phyloP scores from a whole-genome alignment of 768 basidiomycete species.

The Tylopilus cervinicoccineus region DNA sequence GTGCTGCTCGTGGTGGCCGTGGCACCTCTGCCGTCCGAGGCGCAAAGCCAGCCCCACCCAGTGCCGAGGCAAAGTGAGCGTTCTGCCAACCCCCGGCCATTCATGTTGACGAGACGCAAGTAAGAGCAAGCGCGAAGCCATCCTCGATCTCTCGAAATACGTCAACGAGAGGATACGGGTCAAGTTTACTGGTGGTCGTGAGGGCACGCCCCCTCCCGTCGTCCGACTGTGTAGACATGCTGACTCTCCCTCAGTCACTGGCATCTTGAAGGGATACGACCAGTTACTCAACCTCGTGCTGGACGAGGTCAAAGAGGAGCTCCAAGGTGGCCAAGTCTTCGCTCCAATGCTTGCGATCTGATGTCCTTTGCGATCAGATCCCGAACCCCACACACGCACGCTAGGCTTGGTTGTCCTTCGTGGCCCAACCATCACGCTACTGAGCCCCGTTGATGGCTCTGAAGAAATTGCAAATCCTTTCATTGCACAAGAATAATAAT shows the following conservation, averaged over 20 bases:
- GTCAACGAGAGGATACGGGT: slow-evolving; percentile 89
- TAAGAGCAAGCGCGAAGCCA: slow-evolving; percentile 75
- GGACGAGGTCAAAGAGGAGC: slow-evolving; percentile 88
- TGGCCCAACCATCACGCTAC: slow-evolving; percentile 90
- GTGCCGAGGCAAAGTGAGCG: slow-evolving; percentile 28
- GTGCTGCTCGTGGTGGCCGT: slow-evolving; percentile 44
- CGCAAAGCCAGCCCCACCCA: slow-evolving; percentile 10
- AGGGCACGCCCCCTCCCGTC: slow-evolving; percentile 52
- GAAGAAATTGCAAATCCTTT: slow-evolving; percentile 95
- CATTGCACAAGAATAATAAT: slow-evolving; percentile 54
- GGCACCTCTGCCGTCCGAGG: slow-evolving; percentile 35
- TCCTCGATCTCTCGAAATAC: slow-evolving; percentile 93
- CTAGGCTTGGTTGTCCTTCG: slow-evolving; percentile 88
- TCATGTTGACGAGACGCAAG: slow-evolving; percentile 31
- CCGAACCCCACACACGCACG: slow-evolving; percentile 56
- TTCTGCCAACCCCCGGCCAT: slow-evolving; percentile 4
- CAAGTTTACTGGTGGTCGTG: slow-evolving; percentile 96
- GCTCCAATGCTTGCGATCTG: slow-evolving; percentile 13
- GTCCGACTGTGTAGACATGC: background rate
- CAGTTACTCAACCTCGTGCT: slow-evolving; percentile 95
- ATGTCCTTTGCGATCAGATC: slow-evolving; percentile 40
- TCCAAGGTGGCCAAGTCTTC: slow-evolving; percentile 48
- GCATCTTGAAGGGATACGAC: slow-evolving; percentile 93
- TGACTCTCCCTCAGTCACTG: slow-evolving; percentile 58
- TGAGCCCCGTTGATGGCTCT: slow-evolving; percentile 93